phyloP scores from a whole-genome alignment of 768 basidiomycete genomes.

The Rhizopogon rudus region DNA sequence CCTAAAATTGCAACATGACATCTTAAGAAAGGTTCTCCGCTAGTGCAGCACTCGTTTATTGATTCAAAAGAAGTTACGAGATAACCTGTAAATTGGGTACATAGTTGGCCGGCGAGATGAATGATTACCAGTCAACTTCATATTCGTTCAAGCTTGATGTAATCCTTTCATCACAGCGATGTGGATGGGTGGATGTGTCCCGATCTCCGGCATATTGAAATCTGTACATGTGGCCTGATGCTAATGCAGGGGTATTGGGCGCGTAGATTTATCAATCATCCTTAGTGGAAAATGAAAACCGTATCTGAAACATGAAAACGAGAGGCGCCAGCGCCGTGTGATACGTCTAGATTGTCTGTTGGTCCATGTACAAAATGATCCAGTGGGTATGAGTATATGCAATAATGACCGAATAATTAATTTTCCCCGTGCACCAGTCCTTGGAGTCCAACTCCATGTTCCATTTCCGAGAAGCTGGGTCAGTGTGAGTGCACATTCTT shows the following conservation, averaged over 20 bases:
- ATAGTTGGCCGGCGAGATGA: too few relatives aligned
- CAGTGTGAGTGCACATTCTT: constrained; percentile 19
- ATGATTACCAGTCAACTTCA: too few relatives aligned
- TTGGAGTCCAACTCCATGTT: not conserved
- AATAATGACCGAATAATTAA: constrained; percentile 14
- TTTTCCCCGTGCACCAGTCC: not conserved
- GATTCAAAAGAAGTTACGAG: too few relatives aligned
- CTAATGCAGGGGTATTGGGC: too few relatives aligned
- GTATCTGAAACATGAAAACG: not conserved
- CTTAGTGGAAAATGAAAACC: not conserved
- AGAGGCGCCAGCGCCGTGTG: not conserved
- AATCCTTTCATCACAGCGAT: too few relatives aligned
- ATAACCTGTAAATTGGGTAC: too few relatives aligned
- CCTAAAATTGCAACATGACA: not conserved
- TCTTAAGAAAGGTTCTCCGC: too few relatives aligned
- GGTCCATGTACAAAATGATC: not conserved
- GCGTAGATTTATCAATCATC: not conserved
- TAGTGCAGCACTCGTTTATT: too few relatives aligned
- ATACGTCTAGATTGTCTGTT: not conserved
- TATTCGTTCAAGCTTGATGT: too few relatives aligned
- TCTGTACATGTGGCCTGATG: too few relatives aligned
- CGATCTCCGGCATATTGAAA: too few relatives aligned
- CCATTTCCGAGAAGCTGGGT: not conserved
- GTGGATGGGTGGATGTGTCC: too few relatives aligned
- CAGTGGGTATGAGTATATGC: not conserved